phyloP scores from a whole-genome alignment of 2,329 filamentous ascomycete species.

The Pseudogymnoascus sp. region DNA sequence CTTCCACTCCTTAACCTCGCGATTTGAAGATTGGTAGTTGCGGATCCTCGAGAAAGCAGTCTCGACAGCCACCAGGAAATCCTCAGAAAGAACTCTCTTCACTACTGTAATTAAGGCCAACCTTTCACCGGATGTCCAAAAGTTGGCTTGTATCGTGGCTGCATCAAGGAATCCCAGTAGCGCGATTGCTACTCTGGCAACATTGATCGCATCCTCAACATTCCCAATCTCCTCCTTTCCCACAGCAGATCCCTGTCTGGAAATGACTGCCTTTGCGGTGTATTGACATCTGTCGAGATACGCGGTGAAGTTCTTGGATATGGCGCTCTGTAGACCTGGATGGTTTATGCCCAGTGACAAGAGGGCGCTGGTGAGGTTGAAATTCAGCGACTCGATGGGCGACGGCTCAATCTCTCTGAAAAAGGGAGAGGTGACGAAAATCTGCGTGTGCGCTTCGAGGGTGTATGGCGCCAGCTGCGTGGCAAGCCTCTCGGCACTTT shows the following conservation, averaged over 20 bases:
- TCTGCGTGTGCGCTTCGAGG: slow-evolving; percentile 71
- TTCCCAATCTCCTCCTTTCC: slow-evolving; percentile 39
- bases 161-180: slow-evolving; percentile 87
- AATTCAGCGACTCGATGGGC: slow-evolving; percentile 77
- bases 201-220: slow-evolving; percentile 57
- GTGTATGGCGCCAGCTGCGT: slow-evolving; percentile 76
- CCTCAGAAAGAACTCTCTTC: slow-evolving; percentile 67
- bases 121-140: slow-evolving; percentile 72
- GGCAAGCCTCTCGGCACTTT: slow-evolving; percentile 71
- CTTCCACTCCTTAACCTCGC: slow-evolving; percentile 74
- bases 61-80: slow-evolving; percentile 78
- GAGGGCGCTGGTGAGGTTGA: slow-evolving; percentile 69
- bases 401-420: slow-evolving; percentile 77
- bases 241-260: slow-evolving; percentile 45
- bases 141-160: slow-evolving; percentile 64
- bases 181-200: slow-evolving; percentile 71
- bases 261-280: slow-evolving; percentile 48
- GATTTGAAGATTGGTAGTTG: slow-evolving; percentile 61
- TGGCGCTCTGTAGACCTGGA: slow-evolving; percentile 55
- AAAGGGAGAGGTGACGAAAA: slow-evolving; percentile 70
- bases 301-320: slow-evolving; percentile 57
- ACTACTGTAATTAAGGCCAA: slow-evolving; percentile 64
- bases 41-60: slow-evolving; percentile 84
- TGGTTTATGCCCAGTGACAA: slow-evolving; percentile 73
- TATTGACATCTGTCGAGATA: slow-evolving; percentile 66